A percentile compares a stretch with the other conserved stretches of the same genome.
Conservation (phyloP, 345 rosid genomes). For the Cochlearia excelsa region DNA sequence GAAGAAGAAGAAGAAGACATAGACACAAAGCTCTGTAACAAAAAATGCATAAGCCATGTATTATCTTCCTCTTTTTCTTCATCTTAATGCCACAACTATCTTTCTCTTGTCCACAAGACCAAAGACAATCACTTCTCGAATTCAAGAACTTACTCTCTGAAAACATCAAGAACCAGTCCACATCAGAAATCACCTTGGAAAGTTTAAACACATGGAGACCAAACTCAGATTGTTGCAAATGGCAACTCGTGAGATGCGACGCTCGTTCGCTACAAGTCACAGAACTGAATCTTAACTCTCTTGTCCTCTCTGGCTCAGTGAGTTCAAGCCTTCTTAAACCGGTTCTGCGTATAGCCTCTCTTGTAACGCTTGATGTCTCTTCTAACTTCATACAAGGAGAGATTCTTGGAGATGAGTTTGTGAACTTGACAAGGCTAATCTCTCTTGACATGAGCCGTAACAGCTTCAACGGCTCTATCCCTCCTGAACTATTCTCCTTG, state of each 20-base stretch:
- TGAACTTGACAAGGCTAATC: slow-evolving; percentile 33
- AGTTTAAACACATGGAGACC: slow-evolving; percentile 23
- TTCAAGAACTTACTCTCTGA: slow-evolving; percentile 19
- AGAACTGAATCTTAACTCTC: not conserved
- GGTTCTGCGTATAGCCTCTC: slow-evolving; percentile 20
- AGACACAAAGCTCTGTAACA: not conserved
- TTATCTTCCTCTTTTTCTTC: slow-evolving; percentile 8
- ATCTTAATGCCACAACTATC: slow-evolving; percentile 13
- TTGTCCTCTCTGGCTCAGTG: slow-evolving; percentile 7
- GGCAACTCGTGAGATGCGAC: slow-evolving; percentile 21
- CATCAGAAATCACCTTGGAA: not conserved
- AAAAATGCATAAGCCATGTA: slow-evolving; percentile 17
- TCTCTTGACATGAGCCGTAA: slow-evolving; percentile 36
- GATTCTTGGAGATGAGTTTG: slow-evolving; percentile 37
- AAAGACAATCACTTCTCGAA: slow-evolving; percentile 26
- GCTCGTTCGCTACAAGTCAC: slow-evolving; percentile 13
- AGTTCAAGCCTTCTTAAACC: slow-evolving; percentile 24
- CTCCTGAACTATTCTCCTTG: slow-evolving; percentile 32
- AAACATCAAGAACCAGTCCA: slow-evolving; percentile 10
- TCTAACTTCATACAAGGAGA: slow-evolving; percentile 28
- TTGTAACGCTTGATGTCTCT: slow-evolving; percentile 8
- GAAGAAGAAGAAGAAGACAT: slow-evolving; percentile 2
- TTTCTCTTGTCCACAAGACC: slow-evolving; percentile 23
- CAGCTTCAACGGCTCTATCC: slow-evolving; percentile 34
- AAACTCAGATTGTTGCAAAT: slow-evolving; percentile 34